phyloP scores from a whole-genome alignment of 73 alveolate genomes.

The Symbiodinium natans region DNA sequence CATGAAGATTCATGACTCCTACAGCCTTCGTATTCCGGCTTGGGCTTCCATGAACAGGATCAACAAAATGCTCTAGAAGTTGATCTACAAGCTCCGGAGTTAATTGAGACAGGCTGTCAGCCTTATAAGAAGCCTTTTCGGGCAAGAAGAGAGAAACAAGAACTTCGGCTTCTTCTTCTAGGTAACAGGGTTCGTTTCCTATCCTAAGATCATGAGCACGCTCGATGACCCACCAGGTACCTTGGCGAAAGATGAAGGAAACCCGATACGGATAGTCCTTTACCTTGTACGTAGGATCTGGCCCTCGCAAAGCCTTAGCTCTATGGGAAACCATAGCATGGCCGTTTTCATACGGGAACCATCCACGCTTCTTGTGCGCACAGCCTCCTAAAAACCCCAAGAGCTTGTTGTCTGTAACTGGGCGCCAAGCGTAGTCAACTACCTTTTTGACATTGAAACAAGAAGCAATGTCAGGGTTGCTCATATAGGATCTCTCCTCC shows the following conservation, averaged over 20 bases:
- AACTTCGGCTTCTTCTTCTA: conserved; percentile 16
- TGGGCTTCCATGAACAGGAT: conserved; percentile 15
- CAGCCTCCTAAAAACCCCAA: neutral
- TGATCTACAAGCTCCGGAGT: neutral
- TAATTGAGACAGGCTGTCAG: neutral
- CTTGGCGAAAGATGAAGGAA: neutral
- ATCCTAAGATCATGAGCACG: neutral
- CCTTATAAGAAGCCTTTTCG: neutral
- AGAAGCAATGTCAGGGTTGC: neutral
- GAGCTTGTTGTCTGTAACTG: neutral
- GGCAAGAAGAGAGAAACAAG: neutral
- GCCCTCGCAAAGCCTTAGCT: neutral
- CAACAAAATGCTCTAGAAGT: conserved; percentile 8
- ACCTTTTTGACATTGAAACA: neutral
- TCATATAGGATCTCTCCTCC: neutral
- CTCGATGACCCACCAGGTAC: conserved; percentile 15
- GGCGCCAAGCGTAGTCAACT: neutral
- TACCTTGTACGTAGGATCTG: neutral
- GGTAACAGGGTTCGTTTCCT: neutral
- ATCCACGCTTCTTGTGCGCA: neutral
- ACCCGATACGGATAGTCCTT: neutral
- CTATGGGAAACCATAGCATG: conserved; percentile 18
- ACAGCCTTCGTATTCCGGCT: neutral
- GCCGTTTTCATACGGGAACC: neutral
- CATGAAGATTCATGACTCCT: neutral